phyloP scores from a whole-genome alignment of 2,329 filamentous ascomycete genomes.

The Alternaria tenuissima region DNA sequence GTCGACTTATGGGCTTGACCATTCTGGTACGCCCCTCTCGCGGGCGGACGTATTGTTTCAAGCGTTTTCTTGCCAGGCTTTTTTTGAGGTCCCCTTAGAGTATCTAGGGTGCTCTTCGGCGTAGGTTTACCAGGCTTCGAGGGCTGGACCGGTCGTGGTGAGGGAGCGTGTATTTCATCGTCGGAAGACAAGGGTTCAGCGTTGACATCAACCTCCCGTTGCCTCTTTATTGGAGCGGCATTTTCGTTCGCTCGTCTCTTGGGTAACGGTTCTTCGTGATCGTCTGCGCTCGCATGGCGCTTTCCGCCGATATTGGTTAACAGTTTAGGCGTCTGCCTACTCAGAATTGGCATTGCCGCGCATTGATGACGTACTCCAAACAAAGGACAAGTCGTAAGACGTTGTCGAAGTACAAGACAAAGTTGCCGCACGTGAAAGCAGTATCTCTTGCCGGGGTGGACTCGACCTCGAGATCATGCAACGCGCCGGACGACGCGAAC shows the following conservation, averaged over 20 bases:
- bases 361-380: not conserved
- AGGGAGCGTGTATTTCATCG: conserved; percentile 23
- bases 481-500: conserved; percentile 13
- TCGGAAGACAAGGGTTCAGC: conserved; percentile 35
- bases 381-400: not conserved
- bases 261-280: conserved; percentile 44
- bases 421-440: not conserved
- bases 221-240: not conserved
- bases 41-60: conserved; percentile 15
- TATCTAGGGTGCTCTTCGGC: not conserved
- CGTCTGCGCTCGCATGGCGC: conserved; percentile 47
- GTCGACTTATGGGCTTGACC: conserved; percentile 21
- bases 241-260: conserved; percentile 12
- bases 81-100: conserved; percentile 15
- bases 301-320: conserved; percentile 43
- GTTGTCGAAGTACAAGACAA: not conserved
- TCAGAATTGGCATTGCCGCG: conserved; percentile 23
- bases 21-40: conserved; percentile 13
- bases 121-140: conserved; percentile 5
- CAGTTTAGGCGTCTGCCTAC: conserved; percentile 26
- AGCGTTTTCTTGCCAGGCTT: conserved; percentile 1
- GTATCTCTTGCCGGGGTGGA: not conserved
- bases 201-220: conserved; percentile 20
- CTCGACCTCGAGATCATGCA: not conserved
- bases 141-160: conserved; percentile 14